A percentile compares a stretch with the other conserved stretches of the same genome.
Evolutionary conservation across 441 rosid genomes (phyloP).

Genomic region (Syzygium syzygioides): DNA sequence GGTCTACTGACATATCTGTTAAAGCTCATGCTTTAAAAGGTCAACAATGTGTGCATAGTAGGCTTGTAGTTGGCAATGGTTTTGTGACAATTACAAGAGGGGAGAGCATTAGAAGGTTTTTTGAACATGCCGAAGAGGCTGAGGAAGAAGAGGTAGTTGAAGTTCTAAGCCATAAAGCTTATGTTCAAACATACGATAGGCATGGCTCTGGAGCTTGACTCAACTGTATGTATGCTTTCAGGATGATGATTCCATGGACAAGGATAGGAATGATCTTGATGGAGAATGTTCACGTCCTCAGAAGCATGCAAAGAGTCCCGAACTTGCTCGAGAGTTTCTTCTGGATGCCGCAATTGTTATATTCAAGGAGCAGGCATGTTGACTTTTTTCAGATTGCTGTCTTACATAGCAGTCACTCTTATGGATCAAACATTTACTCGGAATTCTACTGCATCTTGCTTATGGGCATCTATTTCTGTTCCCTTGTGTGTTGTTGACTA

Average conservation of each 20-base stretch:
- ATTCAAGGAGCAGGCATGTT: conserved; percentile 89
- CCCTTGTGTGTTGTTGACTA: background rate
- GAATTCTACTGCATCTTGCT: background rate
- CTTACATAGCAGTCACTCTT: background rate
- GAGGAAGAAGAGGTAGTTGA: conserved; percentile 94
- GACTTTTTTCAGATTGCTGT: background rate
- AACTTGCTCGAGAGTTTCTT: conserved; percentile 99
- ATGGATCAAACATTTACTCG: background rate
- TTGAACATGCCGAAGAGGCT: conserved; percentile 93
- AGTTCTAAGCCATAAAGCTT: background rate
- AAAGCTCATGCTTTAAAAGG: conserved; percentile 83
- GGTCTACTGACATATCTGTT: conserved; percentile 70
- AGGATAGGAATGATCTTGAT: conserved; percentile 91
- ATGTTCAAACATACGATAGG: background rate
- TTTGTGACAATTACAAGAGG: conserved; percentile 79
- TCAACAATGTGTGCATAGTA: conserved; percentile 79
- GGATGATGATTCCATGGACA: conserved; percentile 96
- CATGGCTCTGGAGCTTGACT: background rate
- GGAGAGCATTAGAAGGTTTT: conserved; percentile 69
- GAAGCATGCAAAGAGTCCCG: conserved; percentile 99
- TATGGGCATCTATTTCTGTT: background rate
- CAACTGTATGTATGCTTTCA: conserved; percentile 20
- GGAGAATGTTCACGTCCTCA: conserved; percentile 97
- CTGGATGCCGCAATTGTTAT: conserved; percentile 91
- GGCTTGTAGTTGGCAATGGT: conserved; percentile 93